Percentiles rank a stretch among this genome's conserved stretches.
Conservation (phyloP, 345 rosid genomes). For the Geranium brycei region DNA sequence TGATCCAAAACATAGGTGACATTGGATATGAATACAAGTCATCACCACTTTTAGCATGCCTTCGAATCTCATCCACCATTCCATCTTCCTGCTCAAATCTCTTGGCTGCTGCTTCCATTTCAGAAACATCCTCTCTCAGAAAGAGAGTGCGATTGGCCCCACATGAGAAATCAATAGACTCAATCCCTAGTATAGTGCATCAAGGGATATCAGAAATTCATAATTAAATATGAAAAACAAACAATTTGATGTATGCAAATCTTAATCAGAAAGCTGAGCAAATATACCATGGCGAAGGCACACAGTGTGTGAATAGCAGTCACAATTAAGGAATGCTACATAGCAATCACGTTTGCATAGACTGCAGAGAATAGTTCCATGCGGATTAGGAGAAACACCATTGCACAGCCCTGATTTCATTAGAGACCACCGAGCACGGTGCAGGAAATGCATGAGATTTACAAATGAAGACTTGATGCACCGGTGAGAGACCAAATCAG, state of each 20-base stretch:
- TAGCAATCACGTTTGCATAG: constrained; percentile 90
- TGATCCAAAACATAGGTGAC: constrained; percentile 13
- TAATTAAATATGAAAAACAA: neutral
- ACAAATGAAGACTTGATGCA: constrained; percentile 59
- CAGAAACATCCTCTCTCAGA: constrained; percentile 59
- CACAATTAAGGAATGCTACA: constrained; percentile 65
- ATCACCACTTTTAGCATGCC: constrained; percentile 26
- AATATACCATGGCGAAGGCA: constrained; percentile 82
- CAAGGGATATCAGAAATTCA: constrained; percentile 4
- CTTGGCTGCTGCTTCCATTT: constrained; percentile 77
- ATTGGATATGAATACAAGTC: constrained; percentile 42
- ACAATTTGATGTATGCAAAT: neutral
- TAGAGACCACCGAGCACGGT: constrained; percentile 64
- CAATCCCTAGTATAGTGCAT: constrained; percentile 30
- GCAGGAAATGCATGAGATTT: constrained; percentile 69
- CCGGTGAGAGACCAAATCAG: constrained; percentile 42
- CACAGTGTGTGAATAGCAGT: constrained; percentile 48
- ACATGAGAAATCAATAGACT: constrained; percentile 53
- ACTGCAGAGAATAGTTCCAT: constrained; percentile 69
- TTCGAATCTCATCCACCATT: constrained; percentile 24
- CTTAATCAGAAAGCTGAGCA: constrained; percentile 5
- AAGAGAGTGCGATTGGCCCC: constrained; percentile 50
- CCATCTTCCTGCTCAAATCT: constrained; percentile 58
- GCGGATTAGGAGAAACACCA: constrained; percentile 32
- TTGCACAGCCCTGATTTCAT: constrained; percentile 56